Evolutionary conservation across 2,329 filamentous ascomycete species (phyloP), one percentile per base, ranked within the genome.

Genomic region (Penicillium paneum): DNA sequence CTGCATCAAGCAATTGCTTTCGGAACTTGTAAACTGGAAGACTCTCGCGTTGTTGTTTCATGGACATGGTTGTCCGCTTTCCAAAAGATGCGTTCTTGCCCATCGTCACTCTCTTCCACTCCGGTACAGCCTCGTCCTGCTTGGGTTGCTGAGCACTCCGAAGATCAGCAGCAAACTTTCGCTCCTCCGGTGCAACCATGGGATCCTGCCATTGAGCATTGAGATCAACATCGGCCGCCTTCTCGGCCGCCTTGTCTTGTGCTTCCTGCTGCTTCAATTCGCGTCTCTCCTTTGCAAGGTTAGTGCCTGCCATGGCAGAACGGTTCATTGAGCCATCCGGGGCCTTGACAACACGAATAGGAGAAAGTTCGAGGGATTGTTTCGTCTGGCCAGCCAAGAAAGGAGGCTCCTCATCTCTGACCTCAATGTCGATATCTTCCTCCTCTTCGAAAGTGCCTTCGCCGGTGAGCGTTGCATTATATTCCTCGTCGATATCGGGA

Each of bases 301-400:
- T 83, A 15, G 93, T 92, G 41, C 94, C 93, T 8, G 92, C 87
- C 89, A 97, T 96, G 15, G 95, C 95, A 44, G 95, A 91, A 67
- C 94, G 84, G 70, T 99, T 99, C 74, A 99, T 86, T 4, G 93
- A 97, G n/a, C 94, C 94, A 73, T 99, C 94, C 0, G 94, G 95
- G 1, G 94, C 94, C 74, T 97, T 97, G 64, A 99, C 90, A 21
- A 99, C 92, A 60, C 95, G 84, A 58, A 99, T 99, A 0, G 94
- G 94, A 2, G 92, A 97, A 4, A 99, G 77, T 67, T 99, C 94
- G 8, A 99, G 80, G 10, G 91, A 96, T 69, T 96, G 92, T 69
- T 97, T 97, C 0, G 94, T 99, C 72, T 99, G 95, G 5, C 94
- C 94, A 15, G 90, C 89, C 59, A 99, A 75, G 78, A 99, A 99